phyloP scores from a whole-genome alignment of 1,139 yeast species.

The Starmera stellimalicola region DNA sequence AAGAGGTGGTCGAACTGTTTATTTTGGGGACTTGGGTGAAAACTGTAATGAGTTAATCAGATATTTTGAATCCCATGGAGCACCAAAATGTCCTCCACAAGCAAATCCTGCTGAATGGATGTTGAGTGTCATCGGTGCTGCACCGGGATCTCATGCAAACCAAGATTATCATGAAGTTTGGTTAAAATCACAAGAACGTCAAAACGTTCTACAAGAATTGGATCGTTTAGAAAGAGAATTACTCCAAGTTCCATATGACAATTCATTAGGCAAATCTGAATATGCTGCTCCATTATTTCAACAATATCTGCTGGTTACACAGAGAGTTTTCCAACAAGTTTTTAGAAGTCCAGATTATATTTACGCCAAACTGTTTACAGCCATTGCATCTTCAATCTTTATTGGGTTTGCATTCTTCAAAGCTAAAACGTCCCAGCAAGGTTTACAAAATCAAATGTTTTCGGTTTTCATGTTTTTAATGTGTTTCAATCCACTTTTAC shows the following conservation, averaged over 20 bases:
- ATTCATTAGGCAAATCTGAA: slow-evolving; percentile 18
- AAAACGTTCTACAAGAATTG: slow-evolving; percentile 33
- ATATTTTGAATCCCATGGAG: slow-evolving; percentile 55
- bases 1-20: slow-evolving; percentile 61
- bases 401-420: slow-evolving; percentile 72
- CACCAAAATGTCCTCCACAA: slow-evolving; percentile 46
- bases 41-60: slow-evolving; percentile 42
- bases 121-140: slow-evolving; percentile 73
- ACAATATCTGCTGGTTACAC: slow-evolving; percentile 44
- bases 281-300: slow-evolving; percentile 37
- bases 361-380: slow-evolving; percentile 43
- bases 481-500: slow-evolving; percentile 41
- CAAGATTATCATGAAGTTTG: slow-evolving; percentile 61
- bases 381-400: slow-evolving; percentile 42
- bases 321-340: slow-evolving; percentile 45
- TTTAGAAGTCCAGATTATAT: slow-evolving; percentile 58
- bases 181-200: slow-evolving; percentile 48
- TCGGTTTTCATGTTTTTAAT: slow-evolving; percentile 59
- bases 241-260: slow-evolving; percentile 18
- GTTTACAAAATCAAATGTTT: slow-evolving; percentile 57
- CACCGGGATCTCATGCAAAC: slow-evolving; percentile 62
- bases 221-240: slow-evolving; percentile 36
- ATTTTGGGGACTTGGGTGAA: slow-evolving; percentile 60
- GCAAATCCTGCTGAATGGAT: slow-evolving; percentile 84
- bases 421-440: slow-evolving; percentile 50